These are phyloP conservation scores for Calocybe gangraenosa DNA, from an alignment of 768 basidiomycete species.

Conservation along the genomic window DNA sequence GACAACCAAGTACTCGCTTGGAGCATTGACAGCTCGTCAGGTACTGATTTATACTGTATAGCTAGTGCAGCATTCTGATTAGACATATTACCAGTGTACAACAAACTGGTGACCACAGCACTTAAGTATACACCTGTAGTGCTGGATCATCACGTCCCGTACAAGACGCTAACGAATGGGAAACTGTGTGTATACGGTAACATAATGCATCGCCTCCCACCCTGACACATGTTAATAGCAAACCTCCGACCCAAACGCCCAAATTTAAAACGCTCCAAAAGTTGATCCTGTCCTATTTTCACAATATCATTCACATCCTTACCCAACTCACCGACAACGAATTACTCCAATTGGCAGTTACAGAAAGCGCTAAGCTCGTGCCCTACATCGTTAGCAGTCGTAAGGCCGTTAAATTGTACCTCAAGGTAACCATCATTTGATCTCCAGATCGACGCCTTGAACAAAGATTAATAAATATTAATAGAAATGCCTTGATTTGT, in stretches of 20 bases:
- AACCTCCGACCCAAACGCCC: conserved; percentile 73
- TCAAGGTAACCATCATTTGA: conserved; percentile 55
- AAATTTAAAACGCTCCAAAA: conserved; percentile 87
- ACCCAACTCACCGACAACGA: conserved; percentile 70
- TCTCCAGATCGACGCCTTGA: not conserved
- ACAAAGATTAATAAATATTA: not conserved
- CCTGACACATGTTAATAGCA: conserved; percentile 43
- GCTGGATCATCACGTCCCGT: conserved; percentile 83
- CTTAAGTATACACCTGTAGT: conserved; percentile 90
- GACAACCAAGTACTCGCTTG: conserved; percentile 77
- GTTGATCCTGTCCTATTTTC: conserved; percentile 84
- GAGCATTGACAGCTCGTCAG: conserved; percentile 77
- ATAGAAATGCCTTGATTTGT: conserved; percentile 78
- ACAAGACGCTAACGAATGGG: conserved; percentile 76
- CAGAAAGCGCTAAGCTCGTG: conserved; percentile 83
- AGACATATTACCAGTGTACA: conserved; percentile 63
- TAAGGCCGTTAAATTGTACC: conserved; percentile 80
- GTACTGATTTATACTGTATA: conserved; percentile 33
- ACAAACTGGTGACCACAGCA: conserved; percentile 84
- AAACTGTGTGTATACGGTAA: conserved; percentile 62
- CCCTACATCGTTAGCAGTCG: conserved; percentile 85
- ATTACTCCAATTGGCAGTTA: conserved; percentile 63
- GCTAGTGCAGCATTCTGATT: conserved; percentile 5
- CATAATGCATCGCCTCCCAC: conserved; percentile 4
- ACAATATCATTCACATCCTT: conserved; percentile 78